Base-by-base conservation (phyloP, 495 filamentous ascomycete genomes). In the Cudoniella acicularis region DNA sequence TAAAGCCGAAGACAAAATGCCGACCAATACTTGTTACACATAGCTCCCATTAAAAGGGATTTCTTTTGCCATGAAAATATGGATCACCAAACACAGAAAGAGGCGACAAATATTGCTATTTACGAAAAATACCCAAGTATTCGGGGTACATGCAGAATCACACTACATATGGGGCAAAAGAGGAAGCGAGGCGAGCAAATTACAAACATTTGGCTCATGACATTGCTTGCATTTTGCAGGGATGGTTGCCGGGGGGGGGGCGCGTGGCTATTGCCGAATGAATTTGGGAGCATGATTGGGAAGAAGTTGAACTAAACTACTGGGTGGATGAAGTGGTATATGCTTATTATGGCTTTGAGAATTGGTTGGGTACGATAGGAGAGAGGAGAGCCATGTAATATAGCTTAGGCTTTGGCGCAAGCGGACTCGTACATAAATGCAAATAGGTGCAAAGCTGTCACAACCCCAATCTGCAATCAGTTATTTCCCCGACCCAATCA, bases 61-160 rank as follows among this genome's bases (percentile, higher is more conserved):
- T 36, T 36, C 30, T 36, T 36, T 36, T 36, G 30, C 13, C 30
- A n/a, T n/a, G n/a, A 36, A 36, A 36, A 36, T 36, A 36, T 36
- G 30, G 30, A 9, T 53, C 17, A 21, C 24, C 16, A 41, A 17
- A 42, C n/a, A 2, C 10, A 27, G 24, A 20, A 53, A 36, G 13
- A 36, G 4, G 30, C 4, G n/a, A n/a, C n/a, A 53, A 41, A 42
- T 53, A 53, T 53, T 53, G 25, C 30, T 53, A 53, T 53, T 53
- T 53, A 42, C 20, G 27, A 4, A 41, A 13, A 2, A 53, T 41
- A 21, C 36, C 0, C 16, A n/a, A 41, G 41, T 53, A 53, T 53
- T 36, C 13, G 13, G 13, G 30, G 30, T 4, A 4, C 4, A 6
- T 36, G 30, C 30, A 36, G 13, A 36, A 36, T 36, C 13, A 36